phyloP scores from a whole-genome alignment of 2,329 filamentous ascomycete species.

The Cladophialophora psammophila region DNA sequence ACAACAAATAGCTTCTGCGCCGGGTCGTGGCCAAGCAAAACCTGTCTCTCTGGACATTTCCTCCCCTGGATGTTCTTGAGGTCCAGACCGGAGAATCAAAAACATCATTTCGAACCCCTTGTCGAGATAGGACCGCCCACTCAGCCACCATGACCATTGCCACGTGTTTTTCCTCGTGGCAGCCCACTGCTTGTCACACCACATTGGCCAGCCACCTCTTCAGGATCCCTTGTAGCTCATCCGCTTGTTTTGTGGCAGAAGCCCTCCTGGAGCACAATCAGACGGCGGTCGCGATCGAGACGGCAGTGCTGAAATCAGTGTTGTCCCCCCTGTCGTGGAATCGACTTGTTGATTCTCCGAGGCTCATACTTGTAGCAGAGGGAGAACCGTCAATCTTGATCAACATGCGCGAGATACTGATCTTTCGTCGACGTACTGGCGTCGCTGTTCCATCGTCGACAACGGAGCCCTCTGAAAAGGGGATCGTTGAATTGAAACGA shows the following conservation, averaged over 20 bases:
- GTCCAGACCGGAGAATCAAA: neutral
- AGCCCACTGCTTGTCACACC: conserved; percentile 9
- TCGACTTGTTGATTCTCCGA: conserved; percentile 16
- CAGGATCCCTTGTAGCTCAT: neutral
- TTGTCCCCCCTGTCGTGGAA: conserved; percentile 2
- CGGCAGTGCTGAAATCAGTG: conserved; percentile 22
- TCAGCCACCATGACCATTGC: conserved; percentile 5
- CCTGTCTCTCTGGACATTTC: neutral
- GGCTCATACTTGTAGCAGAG: conserved; percentile 21
- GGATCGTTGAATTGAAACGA: neutral
- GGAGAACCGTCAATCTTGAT: conserved; percentile 33
- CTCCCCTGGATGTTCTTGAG: neutral
- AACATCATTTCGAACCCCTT: neutral
- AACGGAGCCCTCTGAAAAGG: neutral
- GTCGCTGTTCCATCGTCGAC: conserved; percentile 3
- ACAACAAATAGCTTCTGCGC: neutral
- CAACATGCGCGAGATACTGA: conserved; percentile 34
- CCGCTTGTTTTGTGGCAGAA: neutral
- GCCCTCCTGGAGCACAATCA: conserved; percentile 11
- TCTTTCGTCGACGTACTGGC: conserved; percentile 29
- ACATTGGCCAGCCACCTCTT: neutral
- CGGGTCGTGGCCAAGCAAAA: neutral
- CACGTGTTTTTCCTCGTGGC: conserved; percentile 21
- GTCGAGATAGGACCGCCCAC: neutral
- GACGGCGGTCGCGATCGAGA: conserved; percentile 20